phyloP scores from a whole-genome alignment of 768 basidiomycete species.

The Mycena latifolia region DNA sequence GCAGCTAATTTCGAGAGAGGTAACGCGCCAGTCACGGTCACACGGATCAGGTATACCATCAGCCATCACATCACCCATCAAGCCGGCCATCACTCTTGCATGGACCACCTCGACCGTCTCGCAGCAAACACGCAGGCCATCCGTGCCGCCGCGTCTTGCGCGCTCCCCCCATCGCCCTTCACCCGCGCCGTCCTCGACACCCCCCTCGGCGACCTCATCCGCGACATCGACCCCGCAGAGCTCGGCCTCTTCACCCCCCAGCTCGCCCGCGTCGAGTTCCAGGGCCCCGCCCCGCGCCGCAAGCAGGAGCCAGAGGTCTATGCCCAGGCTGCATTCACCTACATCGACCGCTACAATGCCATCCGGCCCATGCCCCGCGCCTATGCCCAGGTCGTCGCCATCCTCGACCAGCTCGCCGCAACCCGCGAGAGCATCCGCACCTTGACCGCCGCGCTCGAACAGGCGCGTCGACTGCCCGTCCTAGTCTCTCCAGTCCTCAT shows the following conservation, averaged over 20 bases:
- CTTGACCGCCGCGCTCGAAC: conserved; percentile 47
- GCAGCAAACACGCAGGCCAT: conserved; percentile 53
- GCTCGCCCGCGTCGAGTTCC: conserved; percentile 74
- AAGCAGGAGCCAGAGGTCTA: conserved; percentile 80
- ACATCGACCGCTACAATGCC: conserved; percentile 74
- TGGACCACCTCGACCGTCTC: conserved; percentile 73
- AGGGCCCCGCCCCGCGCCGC: conserved; percentile 78
- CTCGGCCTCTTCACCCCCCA: conserved; percentile 77
- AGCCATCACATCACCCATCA: not conserved
- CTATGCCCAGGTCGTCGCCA: conserved; percentile 55
- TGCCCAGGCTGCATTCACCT: conserved; percentile 80
- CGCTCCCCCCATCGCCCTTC: conserved; percentile 59
- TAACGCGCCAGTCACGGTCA: too few relatives aligned
- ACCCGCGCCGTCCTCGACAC: conserved; percentile 73
- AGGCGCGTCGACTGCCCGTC: not conserved
- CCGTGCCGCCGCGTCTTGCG: conserved; percentile 32
- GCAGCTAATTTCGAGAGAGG: not conserved
- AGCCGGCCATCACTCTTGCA: not conserved
- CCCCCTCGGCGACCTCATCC: conserved; percentile 80
- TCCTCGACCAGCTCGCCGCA: conserved; percentile 53
- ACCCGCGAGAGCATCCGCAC: conserved; percentile 54
- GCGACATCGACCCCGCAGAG: conserved; percentile 83
- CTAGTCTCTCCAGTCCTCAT: not conserved
- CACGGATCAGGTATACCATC: too few relatives aligned
- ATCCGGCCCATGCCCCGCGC: conserved; percentile 68